Base-by-base conservation (phyloP, 2,329 filamentous ascomycete genomes). In the Colletotrichum sp. region DNA sequence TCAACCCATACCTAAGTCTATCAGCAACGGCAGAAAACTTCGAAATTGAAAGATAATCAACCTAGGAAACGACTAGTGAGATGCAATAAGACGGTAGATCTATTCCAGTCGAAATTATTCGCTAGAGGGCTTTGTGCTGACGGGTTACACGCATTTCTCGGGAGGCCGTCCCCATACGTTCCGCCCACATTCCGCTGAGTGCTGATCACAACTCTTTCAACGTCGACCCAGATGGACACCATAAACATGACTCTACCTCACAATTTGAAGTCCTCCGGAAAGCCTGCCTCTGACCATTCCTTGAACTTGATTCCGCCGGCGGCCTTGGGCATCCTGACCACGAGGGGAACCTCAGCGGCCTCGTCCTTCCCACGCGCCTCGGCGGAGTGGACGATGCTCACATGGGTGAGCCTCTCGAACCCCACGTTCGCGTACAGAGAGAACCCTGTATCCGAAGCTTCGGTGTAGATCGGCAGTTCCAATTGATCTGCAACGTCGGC, bases 401-500 rank as follows among this genome's bases (percentile, higher is more conserved):
- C 59, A 21, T 62, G 30, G 8, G 59, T 62, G 18, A 62, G 30
- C n/a, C 30, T 32, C 59, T 62, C 30, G 6, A 62, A 62, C 59
- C 59, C 59, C 13, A 62, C 59, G 59, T 21, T 62, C 13, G 81
- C 80, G 79, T 90, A 90, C 32, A 89, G 80, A 4, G 80, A 80
- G 32, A 84, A 80, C 1, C 85, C 86, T 5, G 83, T 81, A 6
- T 82, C 84, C 2, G 87, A 88, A 3, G 87, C 85, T 78, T 89
- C 88, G 44, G 89, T 83, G 80, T 89, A 89, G 5, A 88, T 81
- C 5, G 79, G 87, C 30, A 89, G 72, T 18, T 79, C 78, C n/a
- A 82, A 79, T 18, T 83, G 77, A 67, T 86, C 81, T 67, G 84
- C 81, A 49, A 83, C 77, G 32, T 84, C 79, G 15, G 81, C 78